Base-by-base conservation (phyloP, 352 stramenopile genomes). In the Bremia lactucae region DNA sequence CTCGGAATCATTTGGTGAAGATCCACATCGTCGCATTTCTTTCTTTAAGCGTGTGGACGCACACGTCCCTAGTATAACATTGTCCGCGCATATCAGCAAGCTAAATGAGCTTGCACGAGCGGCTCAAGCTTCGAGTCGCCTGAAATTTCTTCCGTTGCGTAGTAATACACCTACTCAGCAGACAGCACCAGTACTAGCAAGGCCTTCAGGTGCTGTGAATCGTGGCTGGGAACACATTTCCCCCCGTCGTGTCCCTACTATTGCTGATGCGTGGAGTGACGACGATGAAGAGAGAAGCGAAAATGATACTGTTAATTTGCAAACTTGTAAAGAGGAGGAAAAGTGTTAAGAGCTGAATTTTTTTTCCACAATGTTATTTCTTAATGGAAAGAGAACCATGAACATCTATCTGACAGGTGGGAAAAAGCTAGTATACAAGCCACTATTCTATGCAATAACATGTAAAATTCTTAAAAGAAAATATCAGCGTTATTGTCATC, bases 191-290 rank as follows among this genome's bases (percentile, higher is more conserved):
- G 40, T 36, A 1, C 48, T 49, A 15, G 29, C 60, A 24, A 49
- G 47, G 1, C 64, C 47, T 23, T 49, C 58, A 10, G 46, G 61
- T 23, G 47, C 65, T 36, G 60, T 77, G 3, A 70, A 60, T 31
- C 67, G 77, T 22, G 77, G 77, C 4, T 90, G 77, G 77, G 77
- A 90, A 37, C 77, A 68, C 39, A 84, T 87, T 14, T 55, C 70
- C 22, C 65, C 61, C 42, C 61, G 55, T 8, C 60, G 59, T 18
- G 42, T 52, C 6, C 64, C 66, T 4, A 55, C 71, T 42, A 42
- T 86, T 24, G 56, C 50, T 2, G 78, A 90, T 49, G 75, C 78
- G 0, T 90, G 78, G 78, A 90, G 78, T 52, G 74, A 90, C 24
- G 77, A 87, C 29, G 57, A 68, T 3, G 59, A 58, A 14, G 29